Evolutionary conservation across 805 yeast genomes (phyloP), one percentile per base, ranked within the genome.

Genomic region (Ogataea polymorpha): DNA sequence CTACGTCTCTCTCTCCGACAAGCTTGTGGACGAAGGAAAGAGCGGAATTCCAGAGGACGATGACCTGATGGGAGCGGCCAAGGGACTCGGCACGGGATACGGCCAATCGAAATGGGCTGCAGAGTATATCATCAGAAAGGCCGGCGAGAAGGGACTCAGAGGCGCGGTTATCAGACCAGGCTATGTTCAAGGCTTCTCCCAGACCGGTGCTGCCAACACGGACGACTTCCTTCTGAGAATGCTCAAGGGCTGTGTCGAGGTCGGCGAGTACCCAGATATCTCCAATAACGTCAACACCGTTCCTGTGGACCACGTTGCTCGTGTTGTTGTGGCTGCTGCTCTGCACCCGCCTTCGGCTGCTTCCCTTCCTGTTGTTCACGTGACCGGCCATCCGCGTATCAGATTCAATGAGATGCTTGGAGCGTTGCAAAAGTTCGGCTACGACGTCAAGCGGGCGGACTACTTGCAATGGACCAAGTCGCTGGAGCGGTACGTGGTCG

Each of bases 91-190:
- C 20, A 85, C 82, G 45, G 99, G 99, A 13, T 93, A 93, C 59
- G 99, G 99, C 33, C 99, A 95, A 68, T 78, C 93, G 51, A 93
- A 93, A 64, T 93, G 99, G 99, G 88, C 89, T 26, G 95, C 96
- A 20, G 99, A 93, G 67, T 79, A 86, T 54, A 71, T 93, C 33
- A 80, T 88, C 46, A 79, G 98, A 60, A 72, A 74, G 41, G 99
- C 99, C 6, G 98, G 97, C 32, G 75, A 75, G 41, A 69, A 82
- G 39, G 99, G 99, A 7, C 73, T 95, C 50, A 72, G 80, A 48
- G 99, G 98, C 26, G 77, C 90, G 39, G 82, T 93, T 53, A 79
- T 91, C 28, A 80, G 99, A 65, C 98, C 99, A 2, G 99, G 99
- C 32, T 93, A 93, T 57, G 89, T 93, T 35, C 83, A 95, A 47